phyloP scores from a whole-genome alignment of 1,284 basidiomycete species.

The Ustilago loliicola region DNA sequence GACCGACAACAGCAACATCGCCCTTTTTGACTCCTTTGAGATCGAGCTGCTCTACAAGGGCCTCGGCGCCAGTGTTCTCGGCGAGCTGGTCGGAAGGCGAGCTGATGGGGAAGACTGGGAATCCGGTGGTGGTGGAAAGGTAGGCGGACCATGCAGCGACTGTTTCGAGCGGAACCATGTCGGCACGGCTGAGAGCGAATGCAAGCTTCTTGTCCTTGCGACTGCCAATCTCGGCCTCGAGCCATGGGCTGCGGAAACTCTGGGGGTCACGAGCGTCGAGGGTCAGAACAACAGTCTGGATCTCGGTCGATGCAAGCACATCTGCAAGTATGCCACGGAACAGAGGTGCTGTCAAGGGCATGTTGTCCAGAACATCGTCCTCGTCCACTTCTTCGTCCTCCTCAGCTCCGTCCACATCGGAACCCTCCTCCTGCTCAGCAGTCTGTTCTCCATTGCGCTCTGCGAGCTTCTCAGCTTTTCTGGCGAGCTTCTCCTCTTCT shows the following conservation, averaged over 20 bases:
- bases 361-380: constrained; percentile 35
- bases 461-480: constrained; percentile 44
- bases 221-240: constrained; percentile 45
- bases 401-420: constrained; percentile 37
- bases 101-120: constrained; percentile 56
- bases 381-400: constrained; percentile 40
- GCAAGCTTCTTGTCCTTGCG: constrained; percentile 45
- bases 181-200: constrained; percentile 56
- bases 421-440: constrained; percentile 20
- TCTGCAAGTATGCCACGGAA: constrained; percentile 51
- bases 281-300: constrained; percentile 55
- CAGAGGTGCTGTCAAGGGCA: constrained; percentile 46
- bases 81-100: constrained; percentile 37
- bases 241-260: constrained; percentile 58
- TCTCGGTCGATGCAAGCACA: constrained; percentile 35
- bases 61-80: constrained; percentile 43
- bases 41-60: constrained; percentile 54
- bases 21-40: constrained; percentile 40
- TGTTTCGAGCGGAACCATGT: constrained; percentile 63
- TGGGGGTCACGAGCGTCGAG: constrained; percentile 65
- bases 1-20: constrained; percentile 55
- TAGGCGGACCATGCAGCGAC: constrained; percentile 58
- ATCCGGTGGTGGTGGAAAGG: constrained; percentile 27
- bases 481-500: constrained; percentile 51
- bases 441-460: constrained; percentile 32